Base-by-base conservation (phyloP, 208 protist genomes). In the Borovskyia barvae region DNA sequence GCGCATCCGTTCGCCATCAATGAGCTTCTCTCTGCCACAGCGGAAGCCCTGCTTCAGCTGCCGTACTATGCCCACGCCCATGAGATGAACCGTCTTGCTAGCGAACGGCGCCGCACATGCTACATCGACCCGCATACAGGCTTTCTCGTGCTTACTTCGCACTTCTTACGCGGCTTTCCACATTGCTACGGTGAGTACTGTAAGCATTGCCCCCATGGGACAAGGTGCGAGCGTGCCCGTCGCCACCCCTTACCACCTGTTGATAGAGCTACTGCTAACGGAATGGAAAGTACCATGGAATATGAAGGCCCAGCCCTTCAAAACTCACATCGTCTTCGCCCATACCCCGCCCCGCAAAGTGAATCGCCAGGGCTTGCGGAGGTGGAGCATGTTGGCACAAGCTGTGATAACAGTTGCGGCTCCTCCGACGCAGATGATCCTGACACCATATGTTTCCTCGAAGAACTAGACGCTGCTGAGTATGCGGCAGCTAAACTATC, bases 41-140 rank as follows among this genome's bases (percentile, higher is more conserved):
- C 55, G n/a, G 30, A 26, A 19, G 25, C 9, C 6, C 29, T 77
- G n/a, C 47, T 63, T 25, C 42, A 17, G 6, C 52, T 69, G 5
- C 69, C 69, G 0, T 26, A 14, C 41, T 81, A 81, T 60, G 68
- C 62, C 1, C 62, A 68, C 30, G 40, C 75, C 2, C 64, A 73
- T 47, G 43, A 67, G 37, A 54, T 81, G 42, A 70, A 81, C 50
- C 60, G 32, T 1, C 55, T 77, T 15, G 75, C 75, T 2, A 46
- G 26, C 5, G 17, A 53, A 41, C 68, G 61, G 3, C 12, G 40
- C 0, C 46, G 56, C 0, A 53, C 30, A 17, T 72, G 58, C 53
- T 81, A 81, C 55, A 42, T 51, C 2, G 63, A 81, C 46, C 75
- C 75, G 0, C 22, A 77, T 33, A 75, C 61, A 0, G 60, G 57